These are phyloP conservation scores for Microdochium trichocladiopsis DNA, from an alignment of 2,329 filamentous ascomycete species.

Conservation along the genomic window DNA sequence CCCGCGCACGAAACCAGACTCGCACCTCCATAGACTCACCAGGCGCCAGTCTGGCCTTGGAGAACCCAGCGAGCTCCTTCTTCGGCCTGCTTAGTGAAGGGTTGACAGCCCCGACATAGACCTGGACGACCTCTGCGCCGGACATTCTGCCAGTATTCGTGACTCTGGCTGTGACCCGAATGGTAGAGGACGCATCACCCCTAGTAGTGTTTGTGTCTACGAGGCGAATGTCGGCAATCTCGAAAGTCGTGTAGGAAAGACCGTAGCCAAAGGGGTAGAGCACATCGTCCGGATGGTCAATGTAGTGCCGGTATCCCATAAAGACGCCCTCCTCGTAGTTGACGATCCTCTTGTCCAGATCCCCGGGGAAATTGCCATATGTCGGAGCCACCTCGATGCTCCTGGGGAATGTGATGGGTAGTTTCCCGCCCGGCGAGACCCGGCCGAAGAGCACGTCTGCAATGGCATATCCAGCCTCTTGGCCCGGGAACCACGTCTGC, in stretches of 20 bases:
- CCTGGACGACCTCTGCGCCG: background rate
- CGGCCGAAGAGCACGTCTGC: background rate
- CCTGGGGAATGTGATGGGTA: slow-evolving; percentile 9
- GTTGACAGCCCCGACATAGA: slow-evolving; percentile 27
- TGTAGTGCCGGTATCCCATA: background rate
- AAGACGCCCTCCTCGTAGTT: background rate
- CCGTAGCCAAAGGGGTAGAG: background rate
- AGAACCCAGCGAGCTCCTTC: slow-evolving; percentile 54
- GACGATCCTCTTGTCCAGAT: slow-evolving; percentile 40
- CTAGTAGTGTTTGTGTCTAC: background rate
- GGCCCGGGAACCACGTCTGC: background rate
- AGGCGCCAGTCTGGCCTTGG: slow-evolving; percentile 54
- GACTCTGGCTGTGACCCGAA: background rate
- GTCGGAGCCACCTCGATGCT: slow-evolving; percentile 50
- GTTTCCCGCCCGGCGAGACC: slow-evolving; percentile 25
- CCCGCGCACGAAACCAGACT: slow-evolving; percentile 39
- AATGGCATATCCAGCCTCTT: background rate
- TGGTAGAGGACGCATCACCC: background rate
- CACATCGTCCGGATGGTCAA: background rate
- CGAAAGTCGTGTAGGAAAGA: background rate
- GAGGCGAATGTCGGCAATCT: background rate
- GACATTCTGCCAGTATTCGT: background rate
- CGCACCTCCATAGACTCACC: slow-evolving; percentile 45
- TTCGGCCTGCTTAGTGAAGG: slow-evolving; percentile 45
- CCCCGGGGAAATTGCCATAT: slow-evolving; percentile 31